These are phyloP conservation scores for Euclidium syriacum DNA, from an alignment of 345 rosid genomes.

Conservation along the genomic window DNA sequence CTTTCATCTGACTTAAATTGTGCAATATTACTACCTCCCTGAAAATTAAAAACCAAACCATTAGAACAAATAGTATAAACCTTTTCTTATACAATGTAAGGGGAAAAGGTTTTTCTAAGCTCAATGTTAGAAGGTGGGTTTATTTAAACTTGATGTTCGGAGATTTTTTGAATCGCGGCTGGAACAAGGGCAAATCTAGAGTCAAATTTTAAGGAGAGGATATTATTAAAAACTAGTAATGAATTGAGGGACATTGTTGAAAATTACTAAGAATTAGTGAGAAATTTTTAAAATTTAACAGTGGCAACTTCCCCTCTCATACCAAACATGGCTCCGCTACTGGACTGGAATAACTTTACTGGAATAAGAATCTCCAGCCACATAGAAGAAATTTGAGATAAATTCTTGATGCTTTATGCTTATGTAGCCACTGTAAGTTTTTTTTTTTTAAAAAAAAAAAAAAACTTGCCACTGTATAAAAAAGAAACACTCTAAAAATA, in stretches of 20 bases:
- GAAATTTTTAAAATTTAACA: too few relatives aligned
- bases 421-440: too few relatives aligned
- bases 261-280: too few relatives aligned
- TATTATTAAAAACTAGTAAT: too few relatives aligned
- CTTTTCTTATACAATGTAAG: not conserved
- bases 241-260: too few relatives aligned
- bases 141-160: conserved; percentile 37
- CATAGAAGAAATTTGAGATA: conserved; percentile 39
- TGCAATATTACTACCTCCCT: conserved; percentile 63
- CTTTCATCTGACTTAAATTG: conserved; percentile 40
- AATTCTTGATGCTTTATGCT: conserved; percentile 43
- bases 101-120: too few relatives aligned
- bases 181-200: too few relatives aligned
- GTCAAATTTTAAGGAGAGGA: too few relatives aligned
- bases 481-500: not conserved
- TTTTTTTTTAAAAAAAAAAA: too few relatives aligned
- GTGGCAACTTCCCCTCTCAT: too few relatives aligned
- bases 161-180: conserved; percentile 38
- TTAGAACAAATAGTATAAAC: not conserved
- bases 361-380: conserved; percentile 62
- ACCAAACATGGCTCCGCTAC: too few relatives aligned
- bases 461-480: conserved; percentile 44
- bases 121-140: too few relatives aligned
- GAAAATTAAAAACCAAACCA: not conserved
- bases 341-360: conserved; percentile 49